Evolutionary conservation across 495 filamentous ascomycete genomes (phyloP), one percentile per base, ranked within the genome.

Genomic region (Penicillium malachiteum): DNA sequence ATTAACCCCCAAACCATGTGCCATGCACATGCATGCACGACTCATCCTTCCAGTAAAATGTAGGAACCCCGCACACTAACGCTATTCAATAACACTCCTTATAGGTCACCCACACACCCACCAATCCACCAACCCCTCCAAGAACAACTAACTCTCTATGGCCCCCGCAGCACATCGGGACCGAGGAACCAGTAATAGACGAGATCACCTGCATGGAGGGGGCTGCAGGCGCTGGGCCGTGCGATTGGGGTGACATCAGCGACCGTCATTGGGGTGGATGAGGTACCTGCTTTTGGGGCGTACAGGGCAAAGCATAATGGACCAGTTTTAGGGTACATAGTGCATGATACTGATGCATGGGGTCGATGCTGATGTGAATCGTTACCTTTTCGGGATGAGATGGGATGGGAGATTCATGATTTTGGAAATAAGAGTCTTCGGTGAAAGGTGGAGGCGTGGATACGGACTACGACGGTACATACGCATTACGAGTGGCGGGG

Each of bases 211-310:
- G 57, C 57, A 26, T 26, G 21, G 21, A 52, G 37, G 48, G 45
- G 5, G 18, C 17, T 54, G 56, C 56, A 59, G 32, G 50, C 37
- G 38, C 32, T 10, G 53, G 30, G 42, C 59, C 42, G 35, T 34
- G 35, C 33, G 26, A 31, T 33, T 52, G 43, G 48, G 30, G 53
- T 63, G 60, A 63, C 60, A 60, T 63, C 60, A 63, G 53, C 35
- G 12, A 40, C 34, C 43, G 50, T 37, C 43, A 32, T 46, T 14
- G 26, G 8, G 9, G 40, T 9, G 32, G 46, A 16, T 10, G 34
- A 42, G 30, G 50, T 52, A 52, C 50, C 50, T 52, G 50, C 50
- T 52, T 52, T 21, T 38, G 14, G 39, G 50, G 50, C 50, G 31
- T 44, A 35, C 39, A 52, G 39, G 34, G 50, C 30, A 32, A 33